A percentile compares a stretch with the other conserved stretches of the same genome.
These are phyloP conservation scores for Euphorbia tirucalli DNA, from an alignment of 345 rosid genomes.

Conservation along the genomic window DNA sequence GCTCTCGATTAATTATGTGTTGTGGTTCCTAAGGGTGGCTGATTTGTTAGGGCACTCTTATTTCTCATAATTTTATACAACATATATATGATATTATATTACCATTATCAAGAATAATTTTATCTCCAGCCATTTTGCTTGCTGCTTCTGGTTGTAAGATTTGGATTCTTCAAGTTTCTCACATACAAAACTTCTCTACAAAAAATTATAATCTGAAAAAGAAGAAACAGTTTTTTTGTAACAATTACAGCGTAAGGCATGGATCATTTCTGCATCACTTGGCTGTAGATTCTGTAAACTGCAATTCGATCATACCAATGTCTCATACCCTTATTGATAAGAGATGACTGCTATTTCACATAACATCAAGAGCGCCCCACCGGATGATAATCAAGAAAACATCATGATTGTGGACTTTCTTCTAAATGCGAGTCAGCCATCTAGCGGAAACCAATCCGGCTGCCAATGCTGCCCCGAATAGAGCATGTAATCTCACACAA, in stretches of 20 bases:
- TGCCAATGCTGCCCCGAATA: slow-evolving; percentile 75
- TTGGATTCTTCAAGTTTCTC: background rate
- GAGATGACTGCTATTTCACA: background rate
- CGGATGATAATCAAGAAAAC: slow-evolving; percentile 2
- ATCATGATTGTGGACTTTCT: slow-evolving; percentile 17
- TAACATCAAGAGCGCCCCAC: background rate
- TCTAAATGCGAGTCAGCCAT: slow-evolving; percentile 21
- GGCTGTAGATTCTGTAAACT: background rate
- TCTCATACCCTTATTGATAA: background rate
- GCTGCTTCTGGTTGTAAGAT: no score
- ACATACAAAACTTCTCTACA: background rate
- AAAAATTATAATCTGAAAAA: background rate
- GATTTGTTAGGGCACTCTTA: no score
- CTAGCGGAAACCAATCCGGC: slow-evolving; percentile 60
- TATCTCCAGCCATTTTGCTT: no score
- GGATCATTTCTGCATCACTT: background rate
- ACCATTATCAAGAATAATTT: no score
- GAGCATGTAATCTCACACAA: slow-evolving; percentile 75
- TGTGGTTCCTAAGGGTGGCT: no score
- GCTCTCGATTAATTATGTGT: no score
- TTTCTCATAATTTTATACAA: no score
- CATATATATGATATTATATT: no score
- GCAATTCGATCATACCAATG: background rate
- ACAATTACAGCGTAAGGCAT: background rate
- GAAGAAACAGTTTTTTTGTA: background rate